These are phyloP conservation scores for Lactifluus echinatus DNA, from an alignment of 768 basidiomycete species.

Conservation along the genomic window DNA sequence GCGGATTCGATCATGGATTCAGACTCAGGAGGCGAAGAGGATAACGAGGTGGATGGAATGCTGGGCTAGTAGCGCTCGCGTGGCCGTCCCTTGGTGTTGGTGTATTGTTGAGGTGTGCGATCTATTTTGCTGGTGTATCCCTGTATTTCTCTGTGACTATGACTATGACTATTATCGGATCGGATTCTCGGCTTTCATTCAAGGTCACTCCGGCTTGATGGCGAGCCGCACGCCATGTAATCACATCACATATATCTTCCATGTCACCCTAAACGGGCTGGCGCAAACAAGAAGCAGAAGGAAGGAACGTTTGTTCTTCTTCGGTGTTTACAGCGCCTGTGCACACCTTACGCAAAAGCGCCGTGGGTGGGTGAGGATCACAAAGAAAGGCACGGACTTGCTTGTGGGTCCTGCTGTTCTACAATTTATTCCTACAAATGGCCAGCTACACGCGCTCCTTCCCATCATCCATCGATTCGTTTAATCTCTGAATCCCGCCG, in stretches of 20 bases:
- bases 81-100: not conserved
- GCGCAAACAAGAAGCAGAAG: no score
- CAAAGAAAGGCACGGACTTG: not conserved
- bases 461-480: no score
- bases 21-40: constrained; percentile 13
- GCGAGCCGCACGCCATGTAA: no score
- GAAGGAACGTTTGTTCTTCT: no score
- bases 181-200: not conserved
- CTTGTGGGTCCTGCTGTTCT: not conserved
- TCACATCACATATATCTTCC: not conserved
- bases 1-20: constrained; percentile 21
- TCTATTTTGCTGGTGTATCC: constrained; percentile 13
- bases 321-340: no score
- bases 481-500: no score
- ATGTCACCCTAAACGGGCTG: not conserved
- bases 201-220: no score
- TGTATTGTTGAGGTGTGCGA: constrained; percentile 1
- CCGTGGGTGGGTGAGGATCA: no score
- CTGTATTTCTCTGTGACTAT: not conserved
- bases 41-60: constrained; percentile 19
- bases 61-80: constrained; percentile 4
- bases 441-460: no score
- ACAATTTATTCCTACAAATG: not conserved
- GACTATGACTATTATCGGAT: not conserved
- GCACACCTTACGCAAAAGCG: no score